Percentiles rank a stretch among this genome's conserved stretches.
Evolutionary conservation across 108 stramenopile species (phyloP).

Genomic region (Nitzschia sp.): DNA sequence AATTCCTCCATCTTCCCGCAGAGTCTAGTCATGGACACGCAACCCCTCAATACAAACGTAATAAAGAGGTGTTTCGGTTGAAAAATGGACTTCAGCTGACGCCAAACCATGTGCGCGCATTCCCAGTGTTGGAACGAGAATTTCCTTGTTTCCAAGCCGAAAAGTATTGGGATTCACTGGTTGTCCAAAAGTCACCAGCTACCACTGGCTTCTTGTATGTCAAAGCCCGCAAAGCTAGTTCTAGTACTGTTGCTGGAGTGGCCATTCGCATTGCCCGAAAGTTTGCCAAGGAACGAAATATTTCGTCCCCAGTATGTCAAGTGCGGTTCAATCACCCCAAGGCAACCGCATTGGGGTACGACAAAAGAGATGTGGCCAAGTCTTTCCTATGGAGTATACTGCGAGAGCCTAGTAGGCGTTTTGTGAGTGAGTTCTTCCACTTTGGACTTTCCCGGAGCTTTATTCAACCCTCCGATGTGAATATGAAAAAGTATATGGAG

Average conservation of each 20-base stretch:
- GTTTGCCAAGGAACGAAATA: constrained; percentile 21
- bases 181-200: neutral
- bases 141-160: neutral
- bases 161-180: neutral
- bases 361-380: neutral
- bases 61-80: neutral
- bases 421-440: constrained; percentile 15
- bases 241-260: constrained; percentile 22
- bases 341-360: constrained; percentile 10
- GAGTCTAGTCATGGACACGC: too few species aligned
- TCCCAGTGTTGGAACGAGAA: neutral
- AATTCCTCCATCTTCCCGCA: too few species aligned
- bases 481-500: constrained; percentile 8
- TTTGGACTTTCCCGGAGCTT: constrained; percentile 25
- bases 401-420: constrained; percentile 32
- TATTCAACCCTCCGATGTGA: constrained; percentile 27
- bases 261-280: constrained; percentile 24
- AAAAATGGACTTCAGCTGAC: neutral
- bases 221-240: constrained; percentile 22
- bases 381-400: constrained; percentile 38
- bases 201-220: constrained; percentile 32
- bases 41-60: neutral
- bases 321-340: constrained; percentile 19
- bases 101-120: neutral
- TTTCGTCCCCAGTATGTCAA: neutral